Evolutionary conservation across 768 basidiomycete species (phyloP).

Genomic region (Hortiboletus campestris): DNA sequence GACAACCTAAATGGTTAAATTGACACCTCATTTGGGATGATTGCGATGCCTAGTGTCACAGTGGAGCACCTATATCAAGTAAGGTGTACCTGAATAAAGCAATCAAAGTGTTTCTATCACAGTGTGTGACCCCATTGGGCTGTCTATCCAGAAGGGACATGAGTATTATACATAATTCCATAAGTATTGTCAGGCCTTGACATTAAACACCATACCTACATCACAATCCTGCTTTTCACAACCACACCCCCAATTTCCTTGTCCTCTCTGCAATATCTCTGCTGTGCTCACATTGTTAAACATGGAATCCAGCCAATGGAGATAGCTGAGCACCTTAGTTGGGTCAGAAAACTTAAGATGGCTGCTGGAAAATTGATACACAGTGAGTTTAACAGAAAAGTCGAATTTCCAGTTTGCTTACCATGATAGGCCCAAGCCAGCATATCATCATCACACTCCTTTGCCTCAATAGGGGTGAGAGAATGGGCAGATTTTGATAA

Average conservation of each 20-base stretch:
- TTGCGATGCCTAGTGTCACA: not conserved
- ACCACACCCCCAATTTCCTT: not conserved
- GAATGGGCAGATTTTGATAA: not conserved
- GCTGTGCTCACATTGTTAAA: not conserved
- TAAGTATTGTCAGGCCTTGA: not conserved
- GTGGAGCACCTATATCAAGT: too few relatives aligned
- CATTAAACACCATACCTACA: not conserved
- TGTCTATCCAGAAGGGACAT: not conserved
- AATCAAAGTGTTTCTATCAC: not conserved
- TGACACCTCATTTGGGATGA: not conserved
- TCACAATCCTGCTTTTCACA: not conserved
- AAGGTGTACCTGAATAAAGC: not conserved
- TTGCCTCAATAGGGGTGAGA: not conserved
- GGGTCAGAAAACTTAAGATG: not conserved
- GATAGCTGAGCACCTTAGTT: not conserved
- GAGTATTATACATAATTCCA: not conserved
- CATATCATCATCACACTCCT: not conserved
- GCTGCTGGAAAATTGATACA: not conserved
- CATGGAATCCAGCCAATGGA: not conserved
- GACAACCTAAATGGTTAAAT: not conserved
- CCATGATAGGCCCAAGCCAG: not conserved
- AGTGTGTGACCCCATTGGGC: not conserved
- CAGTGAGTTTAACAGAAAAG: not conserved
- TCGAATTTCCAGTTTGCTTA: not conserved
- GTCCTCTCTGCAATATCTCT: too few relatives aligned